Base-by-base conservation (phyloP, 2,329 filamentous ascomycete genomes). In the Raffaelea deltoideospora region DNA sequence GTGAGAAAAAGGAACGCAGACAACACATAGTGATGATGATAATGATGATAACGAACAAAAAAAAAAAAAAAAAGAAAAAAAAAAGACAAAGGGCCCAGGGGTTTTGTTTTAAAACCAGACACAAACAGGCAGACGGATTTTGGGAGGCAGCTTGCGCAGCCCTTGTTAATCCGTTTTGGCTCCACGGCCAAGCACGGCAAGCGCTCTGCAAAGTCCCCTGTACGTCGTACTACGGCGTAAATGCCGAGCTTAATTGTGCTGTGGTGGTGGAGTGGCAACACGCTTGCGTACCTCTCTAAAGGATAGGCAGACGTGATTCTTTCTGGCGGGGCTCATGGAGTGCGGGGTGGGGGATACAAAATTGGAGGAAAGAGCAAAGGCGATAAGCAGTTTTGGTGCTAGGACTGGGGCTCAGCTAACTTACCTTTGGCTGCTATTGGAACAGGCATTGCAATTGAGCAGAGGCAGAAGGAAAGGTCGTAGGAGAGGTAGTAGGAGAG, bases 371-470 rank as follows among this genome's bases (percentile, higher is more conserved):
- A 26, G 23, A 8, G 23, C 23, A 26, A 13, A 21, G 20, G 33
- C 32, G 21, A 34, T 28, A 31, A 15, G 28, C 27, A 21, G 19
- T 27, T 31, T 33, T 32, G 20, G 13, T 34, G 13, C n/a, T 14
- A 15, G 24, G 32, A 19, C 28, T 31, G 19, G 27, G 21, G 34
- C n/a, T 20, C 24, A 21, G 32, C n/a, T 23, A 26, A 42, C 56
- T 51, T 43, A 59, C 57, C 56, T 50, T 59, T 58, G 43, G 54
- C 56, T 34, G 48, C 50, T 41, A 59, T 34, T 31, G 55, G 52
- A 28, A 55, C 37, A 41, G 57, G 54, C 57, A 59, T 59, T 27
- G 15, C 43, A 14, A 20, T 31, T 17, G 17, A 5, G 10, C 7
- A 8, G 7, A n/a, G 13, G 17, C 6, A 15, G 13, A 15, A 10